Base-by-base conservation (phyloP, 805 yeast species). In the Yarrowia hollandica region DNA sequence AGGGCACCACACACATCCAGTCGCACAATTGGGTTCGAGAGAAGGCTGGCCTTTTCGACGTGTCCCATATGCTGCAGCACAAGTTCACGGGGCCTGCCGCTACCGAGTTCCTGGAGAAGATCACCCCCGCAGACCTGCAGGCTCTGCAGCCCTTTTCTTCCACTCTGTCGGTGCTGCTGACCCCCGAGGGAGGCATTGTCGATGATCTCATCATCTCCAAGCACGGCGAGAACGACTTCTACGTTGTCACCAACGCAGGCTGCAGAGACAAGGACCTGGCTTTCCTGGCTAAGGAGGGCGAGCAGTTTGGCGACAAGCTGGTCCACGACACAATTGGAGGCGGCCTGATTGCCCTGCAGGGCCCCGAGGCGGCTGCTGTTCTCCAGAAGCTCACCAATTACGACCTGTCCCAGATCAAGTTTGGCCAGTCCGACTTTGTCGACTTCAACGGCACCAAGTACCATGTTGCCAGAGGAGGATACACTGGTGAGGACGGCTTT, bases 401-500 rank as follows among this genome's bases (percentile, higher is more conserved):
- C 34, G 81, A 85, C 65, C 77, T 94, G 55, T 71, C 78, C 8
- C 74, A 78, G 58, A 74, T 94, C 60, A 82, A 79, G 62, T 94
- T 94, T 71, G 98, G 98, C 56, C 79, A 82, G 66, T 79, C 86
- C 11, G 75, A 74, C 37, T 82, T 77, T 66, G 72, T 81, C 57
- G 72, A 72, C 26, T 69, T 79, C 18, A 73, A 69, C 31, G 72
- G 74, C 54, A 67, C 52, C 25, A 75, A 77, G 54, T 77, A 86
- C 56, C 96, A 90, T 69, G 79, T 90, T n/a, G 88, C 96, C 3
- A 84, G 99, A 72, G 88, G 96, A 21, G 99, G 99, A 2, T 94
- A 94, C 76, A 94, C 99, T 6, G 99, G 99, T 16, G 99, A 94
- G 74, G 99, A 94, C 71, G 99, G 99, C 1, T 92, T 94, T 72